phyloP scores from a whole-genome alignment of 805 yeast genomes.

The Clavispora santaluciae region DNA sequence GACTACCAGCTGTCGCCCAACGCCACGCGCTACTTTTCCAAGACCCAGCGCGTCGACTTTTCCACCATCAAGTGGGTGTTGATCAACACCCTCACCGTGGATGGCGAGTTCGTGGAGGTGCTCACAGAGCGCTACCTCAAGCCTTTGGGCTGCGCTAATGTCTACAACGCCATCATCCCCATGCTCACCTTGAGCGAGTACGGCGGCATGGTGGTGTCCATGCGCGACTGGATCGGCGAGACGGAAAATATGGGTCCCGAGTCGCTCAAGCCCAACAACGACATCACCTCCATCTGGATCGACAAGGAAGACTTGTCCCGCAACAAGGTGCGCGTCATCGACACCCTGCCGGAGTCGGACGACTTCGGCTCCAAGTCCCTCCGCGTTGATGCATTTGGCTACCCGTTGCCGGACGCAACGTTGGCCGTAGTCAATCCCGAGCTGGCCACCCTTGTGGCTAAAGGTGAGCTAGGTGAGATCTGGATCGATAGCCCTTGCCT shows the following conservation, averaged over 20 bases:
- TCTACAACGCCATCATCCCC: constrained; percentile 79
- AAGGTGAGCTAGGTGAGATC: constrained; percentile 85
- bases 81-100: constrained; percentile 83
- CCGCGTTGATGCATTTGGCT: constrained; percentile 89
- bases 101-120: constrained; percentile 88
- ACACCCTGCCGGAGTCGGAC: constrained; percentile 48
- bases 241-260: constrained; percentile 55
- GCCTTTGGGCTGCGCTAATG: constrained; percentile 79
- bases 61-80: constrained; percentile 83
- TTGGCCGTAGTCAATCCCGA: constrained; percentile 94
- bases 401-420: constrained; percentile 90
- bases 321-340: constrained; percentile 64
- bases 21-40: constrained; percentile 73
- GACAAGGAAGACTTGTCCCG: constrained; percentile 71
- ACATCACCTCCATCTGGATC: constrained; percentile 59
- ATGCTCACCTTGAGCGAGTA: constrained; percentile 84
- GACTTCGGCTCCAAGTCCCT: constrained; percentile 38
- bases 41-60: constrained; percentile 69
- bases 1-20: constrained; percentile 90
- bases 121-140: constrained; percentile 84
- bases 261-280: constrained; percentile 22
- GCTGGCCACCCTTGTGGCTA: constrained; percentile 66
- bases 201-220: constrained; percentile 91
- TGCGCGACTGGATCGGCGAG: constrained; percentile 85
- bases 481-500: constrained; percentile 96